phyloP scores from a whole-genome alignment of 164 flowering plant genomes.

The Magnolia officinalis region DNA sequence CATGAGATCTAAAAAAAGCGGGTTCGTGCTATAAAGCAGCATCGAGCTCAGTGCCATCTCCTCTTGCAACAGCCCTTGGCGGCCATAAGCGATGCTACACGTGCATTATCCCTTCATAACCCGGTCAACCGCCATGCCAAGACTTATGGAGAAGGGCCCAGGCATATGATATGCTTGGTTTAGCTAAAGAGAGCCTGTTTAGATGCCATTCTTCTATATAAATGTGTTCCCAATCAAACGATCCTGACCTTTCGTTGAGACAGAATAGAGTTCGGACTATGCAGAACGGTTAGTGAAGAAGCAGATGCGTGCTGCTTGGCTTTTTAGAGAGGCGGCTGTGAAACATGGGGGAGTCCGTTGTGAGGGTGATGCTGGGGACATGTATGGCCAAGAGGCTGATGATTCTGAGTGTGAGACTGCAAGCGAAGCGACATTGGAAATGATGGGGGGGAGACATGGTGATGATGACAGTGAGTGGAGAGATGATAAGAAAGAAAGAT shows the following conservation, averaged over 20 bases:
- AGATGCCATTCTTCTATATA: constrained; percentile 90
- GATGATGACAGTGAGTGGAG: constrained; percentile 64
- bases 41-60: constrained; percentile 94
- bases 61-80: constrained; percentile 84
- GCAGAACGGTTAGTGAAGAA: constrained; percentile 94
- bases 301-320: constrained; percentile 99
- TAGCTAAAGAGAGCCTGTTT: constrained; percentile 95
- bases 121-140: constrained; percentile 95
- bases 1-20: constrained; percentile 79
- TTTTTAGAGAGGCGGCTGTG: constrained; percentile 85
- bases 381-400: constrained; percentile 72
- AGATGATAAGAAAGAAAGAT: constrained; percentile 54
- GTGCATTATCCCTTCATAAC: constrained; percentile 85
- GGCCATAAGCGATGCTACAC: constrained; percentile 96
- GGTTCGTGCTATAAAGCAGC: constrained; percentile 85
- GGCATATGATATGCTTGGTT: constrained; percentile 95
- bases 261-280: constrained; percentile 96
- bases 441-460: constrained; percentile 66
- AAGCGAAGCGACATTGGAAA: constrained; percentile 93
- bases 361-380: constrained; percentile 63
- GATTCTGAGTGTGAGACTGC: constrained; percentile 99
- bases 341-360: constrained; percentile 80
- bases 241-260: constrained; percentile 79
- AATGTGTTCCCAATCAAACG: constrained; percentile 92
- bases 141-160: constrained; percentile 97